These are phyloP conservation scores for Vitis hybrid DNA, from an alignment of 177 flowering plant species.

Conservation along the genomic window DNA sequence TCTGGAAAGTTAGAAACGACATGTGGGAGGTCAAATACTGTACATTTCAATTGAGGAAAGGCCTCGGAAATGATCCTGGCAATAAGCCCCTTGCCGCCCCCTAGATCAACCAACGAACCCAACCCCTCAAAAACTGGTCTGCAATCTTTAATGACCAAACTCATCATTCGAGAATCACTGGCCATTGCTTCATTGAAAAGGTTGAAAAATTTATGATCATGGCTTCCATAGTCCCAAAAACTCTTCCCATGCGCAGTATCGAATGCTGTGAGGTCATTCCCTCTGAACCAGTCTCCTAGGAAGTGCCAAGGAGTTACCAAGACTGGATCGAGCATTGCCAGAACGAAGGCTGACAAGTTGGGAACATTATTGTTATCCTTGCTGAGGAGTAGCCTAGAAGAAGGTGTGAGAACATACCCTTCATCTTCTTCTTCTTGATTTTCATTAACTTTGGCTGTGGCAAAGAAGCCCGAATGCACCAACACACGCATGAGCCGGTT, in stretches of 20 bases:
- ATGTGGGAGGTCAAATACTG: conserved; percentile 20
- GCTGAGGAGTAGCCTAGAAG: conserved; percentile 6
- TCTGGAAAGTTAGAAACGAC: conserved; percentile 12
- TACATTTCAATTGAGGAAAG: conserved; percentile 16
- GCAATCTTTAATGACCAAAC: not conserved
- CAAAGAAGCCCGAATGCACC: conserved; percentile 31
- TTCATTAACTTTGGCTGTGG: not conserved
- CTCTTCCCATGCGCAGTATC: conserved; percentile 7
- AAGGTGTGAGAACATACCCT: conserved; percentile 7
- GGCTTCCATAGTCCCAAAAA: conserved; percentile 8
- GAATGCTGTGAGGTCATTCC: conserved; percentile 3
- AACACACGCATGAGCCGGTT: conserved; percentile 33
- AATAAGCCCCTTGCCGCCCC: conserved; percentile 15
- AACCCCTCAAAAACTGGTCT: conserved; percentile 14
- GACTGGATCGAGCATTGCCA: conserved; percentile 1
- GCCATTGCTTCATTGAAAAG: conserved; percentile 20
- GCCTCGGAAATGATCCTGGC: conserved; percentile 10
- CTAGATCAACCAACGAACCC: conserved; percentile 13
- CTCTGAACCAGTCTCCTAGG: conserved; percentile 10
- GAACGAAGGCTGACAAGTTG: conserved; percentile 1
- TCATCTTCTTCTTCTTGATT: conserved; percentile 17
- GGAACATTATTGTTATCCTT: not conserved
- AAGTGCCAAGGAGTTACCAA: not conserved
- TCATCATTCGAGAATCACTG: conserved; percentile 12
- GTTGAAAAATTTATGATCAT: not conserved